Conservation (phyloP, 1,284 basidiomycete species). For the Ustilago lituana region DNA sequence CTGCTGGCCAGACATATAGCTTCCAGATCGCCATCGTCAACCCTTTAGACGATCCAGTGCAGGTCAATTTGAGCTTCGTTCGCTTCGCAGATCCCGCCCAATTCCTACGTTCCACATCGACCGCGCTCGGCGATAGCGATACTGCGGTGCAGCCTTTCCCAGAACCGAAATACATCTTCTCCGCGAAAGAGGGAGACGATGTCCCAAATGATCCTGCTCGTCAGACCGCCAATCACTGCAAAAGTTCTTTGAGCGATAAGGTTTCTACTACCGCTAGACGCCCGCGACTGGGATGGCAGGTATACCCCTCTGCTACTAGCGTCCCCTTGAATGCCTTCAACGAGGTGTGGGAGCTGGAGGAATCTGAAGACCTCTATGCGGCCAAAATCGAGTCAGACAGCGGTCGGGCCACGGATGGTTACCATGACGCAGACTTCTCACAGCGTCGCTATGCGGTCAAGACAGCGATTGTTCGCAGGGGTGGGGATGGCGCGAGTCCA, state of each 20-base stretch:
- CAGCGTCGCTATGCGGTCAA: slow-evolving; percentile 17
- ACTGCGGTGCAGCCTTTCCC: slow-evolving; percentile 15
- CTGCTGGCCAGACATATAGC: slow-evolving; percentile 47
- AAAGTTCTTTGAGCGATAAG: not conserved
- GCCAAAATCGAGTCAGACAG: slow-evolving; percentile 7
- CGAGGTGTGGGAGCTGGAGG: slow-evolving; percentile 59
- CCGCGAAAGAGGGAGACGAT: not conserved
- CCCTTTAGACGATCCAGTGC: slow-evolving; percentile 59
- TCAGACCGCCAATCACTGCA: too few relatives aligned
- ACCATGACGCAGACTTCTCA: not conserved
- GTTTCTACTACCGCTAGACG: too few relatives aligned
- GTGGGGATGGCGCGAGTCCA: not conserved
- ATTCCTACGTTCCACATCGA: not conserved
- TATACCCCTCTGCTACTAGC: slow-evolving; percentile 34
- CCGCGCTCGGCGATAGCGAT: not conserved
- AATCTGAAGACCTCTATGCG: slow-evolving; percentile 43
- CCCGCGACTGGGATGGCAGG: slow-evolving; percentile 24
- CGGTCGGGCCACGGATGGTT: not conserved
- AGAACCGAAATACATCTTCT: slow-evolving; percentile 33
- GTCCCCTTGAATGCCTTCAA: slow-evolving; percentile 53
- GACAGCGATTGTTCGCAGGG: slow-evolving; percentile 9
- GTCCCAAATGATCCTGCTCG: not conserved
- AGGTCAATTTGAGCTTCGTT: slow-evolving; percentile 43
- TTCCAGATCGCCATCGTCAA: slow-evolving; percentile 55
- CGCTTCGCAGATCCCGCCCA: slow-evolving; percentile 21